Conservation (phyloP, 1,139 yeast genomes). For the Saccharomyces hybrid region DNA sequence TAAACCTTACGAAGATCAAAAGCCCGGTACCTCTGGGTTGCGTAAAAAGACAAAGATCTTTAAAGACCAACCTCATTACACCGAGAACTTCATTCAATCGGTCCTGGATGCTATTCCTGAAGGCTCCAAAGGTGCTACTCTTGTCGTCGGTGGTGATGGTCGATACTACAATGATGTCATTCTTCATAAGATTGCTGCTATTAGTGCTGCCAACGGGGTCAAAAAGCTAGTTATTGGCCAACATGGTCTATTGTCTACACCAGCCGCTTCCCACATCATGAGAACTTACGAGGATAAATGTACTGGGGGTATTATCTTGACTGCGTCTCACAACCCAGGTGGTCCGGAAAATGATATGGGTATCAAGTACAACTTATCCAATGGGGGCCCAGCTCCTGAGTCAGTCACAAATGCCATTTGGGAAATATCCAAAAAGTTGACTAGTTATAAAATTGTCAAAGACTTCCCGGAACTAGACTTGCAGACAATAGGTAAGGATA, state of each 20-base stretch:
- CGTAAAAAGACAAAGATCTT: constrained; percentile 86
- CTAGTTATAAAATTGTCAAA: constrained; percentile 48
- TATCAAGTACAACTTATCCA: constrained; percentile 86
- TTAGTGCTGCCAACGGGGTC: constrained; percentile 90
- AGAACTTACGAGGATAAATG: constrained; percentile 53
- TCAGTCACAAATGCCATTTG: constrained; percentile 81
- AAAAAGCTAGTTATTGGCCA: constrained; percentile 79
- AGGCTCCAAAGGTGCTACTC: constrained; percentile 63
- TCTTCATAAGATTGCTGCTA: constrained; percentile 70
- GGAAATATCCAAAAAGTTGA: constrained; percentile 55
- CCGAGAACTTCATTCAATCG: constrained; percentile 91
- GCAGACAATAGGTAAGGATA: constrained; percentile 43
- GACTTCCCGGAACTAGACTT: constrained; percentile 58
- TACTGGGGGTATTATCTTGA: constrained; percentile 92
- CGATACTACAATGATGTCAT: constrained; percentile 81
- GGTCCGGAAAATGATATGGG: constrained; percentile 92
- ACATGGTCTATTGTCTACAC: constrained; percentile 83
- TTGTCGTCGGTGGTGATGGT: constrained; percentile 97
- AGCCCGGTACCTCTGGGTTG: constrained; percentile 98
- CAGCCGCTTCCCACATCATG: constrained; percentile 90
- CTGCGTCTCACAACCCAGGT: constrained; percentile 98
- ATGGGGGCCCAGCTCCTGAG: constrained; percentile 99
- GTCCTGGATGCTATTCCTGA: constrained; percentile 86
- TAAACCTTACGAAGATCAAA: constrained; percentile 78
- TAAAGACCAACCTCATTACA: constrained; percentile 62